Evolutionary conservation across 1,284 basidiomycete genomes (phyloP).

Genomic region (Mycena citricolor): DNA sequence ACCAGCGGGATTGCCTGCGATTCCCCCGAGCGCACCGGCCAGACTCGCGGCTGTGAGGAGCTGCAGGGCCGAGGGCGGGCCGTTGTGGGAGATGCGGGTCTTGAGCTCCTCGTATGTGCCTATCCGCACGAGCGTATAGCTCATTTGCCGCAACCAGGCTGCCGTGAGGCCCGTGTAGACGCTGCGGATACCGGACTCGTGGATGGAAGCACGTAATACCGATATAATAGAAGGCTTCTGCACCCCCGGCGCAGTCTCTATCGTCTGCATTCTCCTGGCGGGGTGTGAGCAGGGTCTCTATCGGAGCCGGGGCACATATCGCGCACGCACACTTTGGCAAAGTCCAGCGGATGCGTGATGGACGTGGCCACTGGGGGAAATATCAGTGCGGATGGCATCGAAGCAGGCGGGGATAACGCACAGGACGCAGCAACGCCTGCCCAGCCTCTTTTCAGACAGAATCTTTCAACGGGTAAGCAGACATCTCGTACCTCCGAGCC

Average conservation of each 20-base stretch:
- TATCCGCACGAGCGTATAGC: constrained; percentile 85
- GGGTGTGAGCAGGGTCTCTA: constrained; percentile 7
- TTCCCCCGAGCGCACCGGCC: constrained; percentile 77
- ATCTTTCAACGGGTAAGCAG: constrained; percentile 2
- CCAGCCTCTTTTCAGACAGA: neutral
- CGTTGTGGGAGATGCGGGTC: constrained; percentile 46
- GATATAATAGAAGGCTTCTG: constrained; percentile 55
- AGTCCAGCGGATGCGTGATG: constrained; percentile 83
- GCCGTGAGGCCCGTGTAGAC: constrained; percentile 84
- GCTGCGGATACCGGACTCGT: constrained; percentile 65
- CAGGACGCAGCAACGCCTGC: constrained; percentile 76
- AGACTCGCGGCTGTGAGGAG: constrained; percentile 66
- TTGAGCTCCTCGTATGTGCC: constrained; percentile 85
- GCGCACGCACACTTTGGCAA: constrained; percentile 78
- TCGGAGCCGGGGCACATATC: constrained; percentile 13
- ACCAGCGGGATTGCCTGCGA: constrained; percentile 83
- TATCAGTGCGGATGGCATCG: constrained; percentile 10
- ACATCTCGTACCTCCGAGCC: constrained; percentile 64
- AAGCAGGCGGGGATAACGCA: constrained; percentile 38
- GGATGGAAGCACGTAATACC: constrained; percentile 56
- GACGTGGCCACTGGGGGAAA: constrained; percentile 72
- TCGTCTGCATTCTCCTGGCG: constrained; percentile 76
- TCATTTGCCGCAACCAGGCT: constrained; percentile 88
- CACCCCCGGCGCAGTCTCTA: constrained; percentile 42
- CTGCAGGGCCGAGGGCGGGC: constrained; percentile 49